Evolutionary conservation across 306 rosid species (phyloP).

Genomic region (Medicago ruthenica): DNA sequence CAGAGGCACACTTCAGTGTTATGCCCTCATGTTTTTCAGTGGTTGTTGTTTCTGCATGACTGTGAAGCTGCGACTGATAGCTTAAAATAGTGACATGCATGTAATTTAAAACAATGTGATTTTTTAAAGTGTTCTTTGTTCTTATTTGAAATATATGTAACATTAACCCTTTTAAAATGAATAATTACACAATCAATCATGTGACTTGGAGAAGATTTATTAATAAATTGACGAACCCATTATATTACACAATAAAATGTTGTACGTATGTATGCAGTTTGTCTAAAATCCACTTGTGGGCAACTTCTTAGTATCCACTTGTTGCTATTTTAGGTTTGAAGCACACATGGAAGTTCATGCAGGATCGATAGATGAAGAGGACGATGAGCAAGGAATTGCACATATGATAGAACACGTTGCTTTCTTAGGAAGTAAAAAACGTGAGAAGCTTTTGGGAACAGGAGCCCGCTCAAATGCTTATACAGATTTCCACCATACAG

Average conservation of each 20-base stretch:
- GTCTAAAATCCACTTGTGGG: constrained; percentile 32
- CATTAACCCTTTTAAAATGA: constrained; percentile 17
- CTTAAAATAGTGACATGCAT: constrained; percentile 6
- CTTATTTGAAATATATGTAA: constrained; percentile 23
- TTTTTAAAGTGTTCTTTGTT: constrained; percentile 7
- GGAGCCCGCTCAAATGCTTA: constrained; percentile 99
- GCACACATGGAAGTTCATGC: constrained; percentile 99
- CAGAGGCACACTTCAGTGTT: background rate
- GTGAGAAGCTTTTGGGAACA: constrained; percentile 96
- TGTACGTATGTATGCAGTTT: constrained; percentile 17
- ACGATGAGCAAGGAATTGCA: constrained; percentile 97
- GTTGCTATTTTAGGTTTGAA: constrained; percentile 78
- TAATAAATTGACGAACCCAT: background rate
- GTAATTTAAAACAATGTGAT: background rate
- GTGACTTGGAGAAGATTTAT: constrained; percentile 18
- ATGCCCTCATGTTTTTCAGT: background rate
- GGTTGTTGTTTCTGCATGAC: constrained; percentile 28
- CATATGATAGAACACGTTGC: constrained; percentile 99
- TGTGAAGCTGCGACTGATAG: background rate
- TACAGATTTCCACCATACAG: constrained; percentile 99
- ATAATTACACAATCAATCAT: background rate
- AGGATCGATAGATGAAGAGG: constrained; percentile 97
- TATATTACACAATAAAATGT: constrained; percentile 23
- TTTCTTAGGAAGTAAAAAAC: constrained; percentile 98
- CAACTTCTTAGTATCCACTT: constrained; percentile 28